A percentile compares a stretch with the other conserved stretches of the same genome.
phyloP scores from a whole-genome alignment of 495 filamentous ascomycete genomes.

The Wilcoxina mikolae region DNA sequence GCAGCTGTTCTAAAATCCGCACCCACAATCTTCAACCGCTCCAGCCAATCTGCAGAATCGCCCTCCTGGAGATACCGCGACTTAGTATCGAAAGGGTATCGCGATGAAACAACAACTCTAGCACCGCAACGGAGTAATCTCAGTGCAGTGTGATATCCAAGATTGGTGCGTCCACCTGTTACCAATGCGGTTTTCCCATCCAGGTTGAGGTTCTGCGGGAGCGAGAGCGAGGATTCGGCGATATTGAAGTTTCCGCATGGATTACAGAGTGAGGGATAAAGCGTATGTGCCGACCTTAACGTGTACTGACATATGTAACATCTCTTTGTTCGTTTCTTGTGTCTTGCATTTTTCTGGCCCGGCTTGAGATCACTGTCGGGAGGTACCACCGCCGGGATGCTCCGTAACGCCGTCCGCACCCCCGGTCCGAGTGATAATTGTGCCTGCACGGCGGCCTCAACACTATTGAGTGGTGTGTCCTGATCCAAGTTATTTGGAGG shows the following conservation, averaged over 20 bases:
- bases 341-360: not conserved
- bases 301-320: constrained; percentile 35
- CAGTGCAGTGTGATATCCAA: constrained; percentile 35
- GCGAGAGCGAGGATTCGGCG: constrained; percentile 26
- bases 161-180: constrained; percentile 36
- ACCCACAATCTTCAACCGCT: constrained; percentile 32
- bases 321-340: constrained; percentile 6
- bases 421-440: constrained; percentile 15
- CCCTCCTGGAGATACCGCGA: constrained; percentile 30
- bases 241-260: constrained; percentile 34
- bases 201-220: constrained; percentile 30
- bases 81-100: constrained; percentile 36
- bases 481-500: constrained; percentile 8
- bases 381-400: no score
- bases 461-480: constrained; percentile 21
- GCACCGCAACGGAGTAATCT: constrained; percentile 36
- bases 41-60: constrained; percentile 30
- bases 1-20: constrained; percentile 35
- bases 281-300: constrained; percentile 23
- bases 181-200: constrained; percentile 32
- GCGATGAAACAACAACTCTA: constrained; percentile 35
- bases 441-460: constrained; percentile 11
- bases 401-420: constrained; percentile 6
- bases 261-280: constrained; percentile 32
- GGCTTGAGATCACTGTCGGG: not conserved